These are phyloP conservation scores for Cucumis cinereus DNA, from an alignment of 306 rosid species.

Conservation along the genomic window DNA sequence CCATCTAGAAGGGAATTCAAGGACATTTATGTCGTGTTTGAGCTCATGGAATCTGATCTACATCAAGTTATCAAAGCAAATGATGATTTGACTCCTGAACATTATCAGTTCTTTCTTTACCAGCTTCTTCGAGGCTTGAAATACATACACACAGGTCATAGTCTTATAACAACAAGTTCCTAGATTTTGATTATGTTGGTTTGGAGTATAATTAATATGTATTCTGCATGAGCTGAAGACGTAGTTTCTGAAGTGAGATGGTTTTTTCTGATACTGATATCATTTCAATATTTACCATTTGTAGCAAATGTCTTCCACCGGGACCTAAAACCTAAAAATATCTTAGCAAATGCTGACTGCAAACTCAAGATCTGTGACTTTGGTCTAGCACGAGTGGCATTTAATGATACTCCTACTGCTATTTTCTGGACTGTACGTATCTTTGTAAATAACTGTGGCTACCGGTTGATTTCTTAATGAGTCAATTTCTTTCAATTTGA, in stretches of 20 bases:
- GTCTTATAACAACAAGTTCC: slow-evolving; percentile 5
- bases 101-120: slow-evolving; percentile 96
- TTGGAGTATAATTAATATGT: slow-evolving; percentile 7
- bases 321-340: slow-evolving; percentile 94
- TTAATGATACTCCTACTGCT: slow-evolving; percentile 95
- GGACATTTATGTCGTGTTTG: slow-evolving; percentile 96
- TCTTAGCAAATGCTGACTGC: slow-evolving; percentile 98
- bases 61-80: slow-evolving; percentile 99
- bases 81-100: slow-evolving; percentile 96
- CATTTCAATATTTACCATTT: slow-evolving; percentile 19
- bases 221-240: not conserved
- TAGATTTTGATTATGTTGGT: slow-evolving; percentile 8
- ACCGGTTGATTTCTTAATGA: not conserved
- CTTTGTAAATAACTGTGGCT: not conserved
- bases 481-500: not conserved
- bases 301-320: slow-evolving; percentile 97
- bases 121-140: slow-evolving; percentile 98
- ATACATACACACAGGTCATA: slow-evolving; percentile 90
- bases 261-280: slow-evolving; percentile 16
- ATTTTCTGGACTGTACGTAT: slow-evolving; percentile 95
- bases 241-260: slow-evolving; percentile 10
- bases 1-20: slow-evolving; percentile 99
- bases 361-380: slow-evolving; percentile 98
- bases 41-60: slow-evolving; percentile 98
- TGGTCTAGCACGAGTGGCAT: slow-evolving; percentile 98